Base-by-base conservation (phyloP, 192 early-diverging fungal species). In the Fimicolochytrium jonesii region DNA sequence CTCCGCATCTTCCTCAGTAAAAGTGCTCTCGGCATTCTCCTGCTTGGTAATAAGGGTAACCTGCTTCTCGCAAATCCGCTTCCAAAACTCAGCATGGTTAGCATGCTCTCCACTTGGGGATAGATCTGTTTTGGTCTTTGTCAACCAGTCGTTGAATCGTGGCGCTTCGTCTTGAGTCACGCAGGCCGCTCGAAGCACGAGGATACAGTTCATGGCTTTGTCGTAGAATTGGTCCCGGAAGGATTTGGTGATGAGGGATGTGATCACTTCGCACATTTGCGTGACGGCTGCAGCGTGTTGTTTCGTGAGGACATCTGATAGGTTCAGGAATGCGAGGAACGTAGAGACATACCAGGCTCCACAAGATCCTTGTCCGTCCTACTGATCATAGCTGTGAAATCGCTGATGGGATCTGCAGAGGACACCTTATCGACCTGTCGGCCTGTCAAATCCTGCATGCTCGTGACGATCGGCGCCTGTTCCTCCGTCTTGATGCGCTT, bases 321-420 rank as follows among this genome's bases (percentile, higher is more conserved):
- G 26, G 29, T 51, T 31, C 56, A 44, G 23, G 17, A 30, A 34
- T 54, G 15, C 53, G 29, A 0, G 17, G n/a, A 17, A 61, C n/a
- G 26, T 22, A 26, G 18, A 32, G 7, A 36, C 31, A 20, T 78
- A 69, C 84, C 87, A 33, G 52, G 70, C 18, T 69, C 46, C n/a
- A 83, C 75, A 7, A 82, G 59, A 61, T 83, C 83, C 26, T 76
- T 72, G 20, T 81, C 66, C 22, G 64, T 64, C 26, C 83, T 69
- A 10, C 45, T 59, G 26, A 86, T 43, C 78, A 89, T 84, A n/a
- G 73, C 73, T 22, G 74, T 61, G 49, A 87, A 89, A 61, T 87
- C 84, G 7, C 43, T 48, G 17, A 87, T 74, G 9, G 87, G 87
- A 53, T 85, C 74, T 1, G 72, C 68, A 0, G 77, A 71, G 17